Evolutionary conservation across 2,329 filamentous ascomycete species (phyloP).

Genomic region (Magnaporthales sp.): DNA sequence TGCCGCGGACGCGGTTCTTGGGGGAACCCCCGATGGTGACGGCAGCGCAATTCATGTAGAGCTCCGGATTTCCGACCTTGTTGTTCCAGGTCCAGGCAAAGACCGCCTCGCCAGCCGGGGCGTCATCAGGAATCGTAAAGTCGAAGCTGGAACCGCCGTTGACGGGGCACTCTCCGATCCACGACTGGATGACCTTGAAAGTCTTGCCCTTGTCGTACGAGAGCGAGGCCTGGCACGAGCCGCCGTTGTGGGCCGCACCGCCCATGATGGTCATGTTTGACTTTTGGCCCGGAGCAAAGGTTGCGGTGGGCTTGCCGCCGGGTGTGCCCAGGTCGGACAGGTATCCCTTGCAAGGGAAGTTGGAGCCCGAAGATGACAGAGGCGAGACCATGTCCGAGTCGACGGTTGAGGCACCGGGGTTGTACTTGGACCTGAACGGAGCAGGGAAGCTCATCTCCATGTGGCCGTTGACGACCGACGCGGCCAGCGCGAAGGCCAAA

Average conservation of each 20-base stretch:
- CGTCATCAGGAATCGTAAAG: slow-evolving; percentile 58
- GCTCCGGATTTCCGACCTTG: slow-evolving; percentile 66
- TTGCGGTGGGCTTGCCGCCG: slow-evolving; percentile 44
- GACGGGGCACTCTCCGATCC: slow-evolving; percentile 42
- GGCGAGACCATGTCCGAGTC: slow-evolving; percentile 69
- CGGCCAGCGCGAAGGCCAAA: slow-evolving; percentile 7
- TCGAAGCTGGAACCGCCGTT: slow-evolving; percentile 40
- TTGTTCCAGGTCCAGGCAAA: slow-evolving; percentile 76
- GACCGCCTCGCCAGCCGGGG: slow-evolving; percentile 50
- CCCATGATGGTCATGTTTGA: slow-evolving; percentile 58
- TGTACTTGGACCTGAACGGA: slow-evolving; percentile 44
- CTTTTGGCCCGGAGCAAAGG: slow-evolving; percentile 51
- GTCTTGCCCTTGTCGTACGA: slow-evolving; percentile 63
- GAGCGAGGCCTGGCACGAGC: slow-evolving; percentile 66
- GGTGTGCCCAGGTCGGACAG: slow-evolving; percentile 37
- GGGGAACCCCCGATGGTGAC: slow-evolving; percentile 47
- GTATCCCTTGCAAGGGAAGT: slow-evolving; percentile 71
- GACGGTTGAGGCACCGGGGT: slow-evolving; percentile 37
- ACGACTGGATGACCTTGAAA: slow-evolving; percentile 58
- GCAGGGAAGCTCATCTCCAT: slow-evolving; percentile 47
- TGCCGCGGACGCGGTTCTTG: slow-evolving; percentile 9
- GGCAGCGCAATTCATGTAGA: slow-evolving; percentile 78
- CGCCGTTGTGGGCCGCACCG: slow-evolving; percentile 55
- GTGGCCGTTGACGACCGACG: slow-evolving; percentile 38
- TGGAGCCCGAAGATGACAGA: slow-evolving; percentile 46